These are phyloP conservation scores for Iberis amara DNA, from an alignment of 441 rosid genomes.

Conservation along the genomic window DNA sequence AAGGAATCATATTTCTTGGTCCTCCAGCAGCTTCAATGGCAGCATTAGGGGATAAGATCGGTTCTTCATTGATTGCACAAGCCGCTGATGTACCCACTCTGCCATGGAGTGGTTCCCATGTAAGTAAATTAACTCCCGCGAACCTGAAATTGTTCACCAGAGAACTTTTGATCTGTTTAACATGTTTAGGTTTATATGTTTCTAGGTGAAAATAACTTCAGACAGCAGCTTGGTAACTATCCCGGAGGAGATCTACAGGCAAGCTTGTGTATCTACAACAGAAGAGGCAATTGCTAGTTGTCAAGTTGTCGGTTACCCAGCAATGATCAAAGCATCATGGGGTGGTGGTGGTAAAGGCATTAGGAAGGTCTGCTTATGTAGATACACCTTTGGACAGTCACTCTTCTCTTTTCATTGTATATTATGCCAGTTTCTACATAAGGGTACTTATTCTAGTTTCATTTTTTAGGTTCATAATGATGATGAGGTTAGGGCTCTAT, in stretches of 20 bases:
- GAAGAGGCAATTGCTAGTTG: constrained; percentile 99
- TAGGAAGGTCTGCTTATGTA: constrained; percentile 69
- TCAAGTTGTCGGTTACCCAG: constrained; percentile 98
- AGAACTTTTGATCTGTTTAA: constrained; percentile 21
- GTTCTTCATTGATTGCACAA: constrained; percentile 99
- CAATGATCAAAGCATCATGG: constrained; percentile 99
- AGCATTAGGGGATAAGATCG: constrained; percentile 98
- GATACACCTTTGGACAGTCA: constrained; percentile 15
- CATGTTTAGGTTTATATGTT: constrained; percentile 24
- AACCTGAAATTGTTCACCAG: constrained; percentile 7
- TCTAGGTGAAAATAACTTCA: constrained; percentile 81
- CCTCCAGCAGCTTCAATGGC: constrained; percentile 91
- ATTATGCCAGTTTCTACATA: neutral
- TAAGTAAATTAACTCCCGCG: constrained; percentile 30
- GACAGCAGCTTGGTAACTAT: constrained; percentile 73
- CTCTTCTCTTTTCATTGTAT: constrained; percentile 9
- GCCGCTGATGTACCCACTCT: constrained; percentile 98
- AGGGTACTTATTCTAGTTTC: constrained; percentile 14
- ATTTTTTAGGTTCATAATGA: constrained; percentile 81
- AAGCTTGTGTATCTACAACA: constrained; percentile 95
- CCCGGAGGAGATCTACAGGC: constrained; percentile 83
- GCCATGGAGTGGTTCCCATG: constrained; percentile 99
- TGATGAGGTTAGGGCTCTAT: constrained; percentile 95
- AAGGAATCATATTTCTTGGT: constrained; percentile 91
- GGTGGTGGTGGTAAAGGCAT: constrained; percentile 99